These are phyloP conservation scores for Aspergillus glaucus DNA, from an alignment of 2,329 filamentous ascomycete species.

Conservation along the genomic window DNA sequence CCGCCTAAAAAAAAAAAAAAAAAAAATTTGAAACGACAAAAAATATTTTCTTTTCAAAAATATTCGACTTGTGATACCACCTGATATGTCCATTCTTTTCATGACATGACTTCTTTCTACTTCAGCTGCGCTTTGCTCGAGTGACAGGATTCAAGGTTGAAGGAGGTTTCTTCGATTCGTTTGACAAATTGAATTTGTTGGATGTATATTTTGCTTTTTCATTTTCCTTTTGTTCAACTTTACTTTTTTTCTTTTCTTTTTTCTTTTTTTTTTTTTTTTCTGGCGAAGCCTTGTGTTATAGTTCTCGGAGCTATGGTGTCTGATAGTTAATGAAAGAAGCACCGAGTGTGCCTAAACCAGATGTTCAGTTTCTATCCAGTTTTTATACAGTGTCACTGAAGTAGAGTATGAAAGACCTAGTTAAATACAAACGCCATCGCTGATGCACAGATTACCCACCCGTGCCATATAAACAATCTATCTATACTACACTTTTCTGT, in stretches of 20 bases:
- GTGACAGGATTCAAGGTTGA: not conserved
- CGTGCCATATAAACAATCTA: not conserved
- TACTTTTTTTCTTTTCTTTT: conserved; percentile 11
- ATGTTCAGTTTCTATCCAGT: not conserved
- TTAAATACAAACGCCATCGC: conserved; percentile 17
- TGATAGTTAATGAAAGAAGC: conserved; percentile 8
- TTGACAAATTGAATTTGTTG: conserved; percentile 17
- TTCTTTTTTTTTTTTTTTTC: conserved; percentile 13
- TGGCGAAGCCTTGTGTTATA: conserved; percentile 10
- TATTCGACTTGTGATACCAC: not conserved
- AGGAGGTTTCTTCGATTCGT: not conserved
- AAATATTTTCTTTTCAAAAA: not conserved
- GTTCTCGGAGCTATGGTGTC: conserved; percentile 1
- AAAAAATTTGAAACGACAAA: conserved; percentile 4
- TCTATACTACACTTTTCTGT: conserved; percentile 1
- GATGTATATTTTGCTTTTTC: conserved; percentile 19
- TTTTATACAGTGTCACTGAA: not conserved
- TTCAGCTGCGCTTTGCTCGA: not conserved
- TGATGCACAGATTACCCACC: conserved; percentile 23
- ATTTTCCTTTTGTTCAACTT: conserved; percentile 3
- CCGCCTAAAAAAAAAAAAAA: conserved; percentile 15
- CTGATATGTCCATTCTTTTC: not conserved
- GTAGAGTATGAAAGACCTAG: not conserved
- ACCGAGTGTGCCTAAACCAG: conserved; percentile 3
- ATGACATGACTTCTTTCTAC: not conserved